Base-by-base conservation (phyloP, 176 grass and related monocot genomes). In the Aegilops umbellulata region DNA sequence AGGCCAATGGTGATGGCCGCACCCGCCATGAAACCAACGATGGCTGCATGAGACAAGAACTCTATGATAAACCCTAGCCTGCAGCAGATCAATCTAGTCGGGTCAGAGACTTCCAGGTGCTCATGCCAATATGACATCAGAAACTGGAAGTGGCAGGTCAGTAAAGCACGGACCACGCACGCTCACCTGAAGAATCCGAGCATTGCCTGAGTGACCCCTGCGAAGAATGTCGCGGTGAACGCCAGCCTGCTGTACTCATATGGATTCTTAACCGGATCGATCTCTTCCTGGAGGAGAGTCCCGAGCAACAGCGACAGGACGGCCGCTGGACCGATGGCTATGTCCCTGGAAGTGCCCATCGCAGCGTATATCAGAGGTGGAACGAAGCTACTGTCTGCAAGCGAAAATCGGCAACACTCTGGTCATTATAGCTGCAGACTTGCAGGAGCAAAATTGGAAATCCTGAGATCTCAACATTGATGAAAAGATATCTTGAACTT, bases 31-130 rank as follows among this genome's bases (percentile, higher is more conserved):
- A 99, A 99, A 86, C 97, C 94, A 3, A 99, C 68, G 17, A 99
- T 92, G 44, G 92, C 94, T 51, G 97, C 97, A 83, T 96, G 97
- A 61, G 97, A 99, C 79, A 99, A 69, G 87, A 91, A 96, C 38
- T 99, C 94, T 51, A 94, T 92, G 49, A 98, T 87, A 63, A 98
- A 98, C 62, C 97, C 97, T 75, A 98, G 79, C 85, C 97, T 98
- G 86, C 31, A 77, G n/a, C 26, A 65, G 35, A 57, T 57, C 53
- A 20, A 20, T 57, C 19, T 6, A 31, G 44, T 81, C 42, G 9
- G 61, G 60, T 58, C 17, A 63, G 25, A 51, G 63, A 29, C 17
- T 74, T 7, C 6, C 51, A 57, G 19, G 22, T 82, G 22, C 20
- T 42, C 82, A 27, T 60, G 16, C 10, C 9, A 81, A 67, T 35